Percentiles rank a stretch among this genome's conserved stretches.
phyloP scores from a whole-genome alignment of 1,284 basidiomycete genomes.

The Puccinia novopanici region DNA sequence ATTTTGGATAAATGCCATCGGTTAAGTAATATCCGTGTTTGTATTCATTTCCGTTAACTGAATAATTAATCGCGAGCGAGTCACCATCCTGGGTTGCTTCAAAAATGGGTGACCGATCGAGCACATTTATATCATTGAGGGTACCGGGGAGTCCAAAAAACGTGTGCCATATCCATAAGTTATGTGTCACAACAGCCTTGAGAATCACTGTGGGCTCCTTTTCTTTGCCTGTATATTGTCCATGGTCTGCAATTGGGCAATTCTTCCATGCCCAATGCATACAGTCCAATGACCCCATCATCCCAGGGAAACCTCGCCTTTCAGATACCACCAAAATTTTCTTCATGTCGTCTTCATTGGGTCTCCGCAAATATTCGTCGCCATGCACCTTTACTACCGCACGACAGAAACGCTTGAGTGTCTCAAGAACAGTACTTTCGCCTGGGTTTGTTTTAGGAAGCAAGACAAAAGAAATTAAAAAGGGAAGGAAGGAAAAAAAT shows the following conservation, averaged over 20 bases:
- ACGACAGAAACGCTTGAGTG: neutral
- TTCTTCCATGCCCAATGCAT: constrained; percentile 2
- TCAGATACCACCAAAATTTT: neutral
- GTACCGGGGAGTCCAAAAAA: too few relatives aligned
- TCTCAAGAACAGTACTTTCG: neutral
- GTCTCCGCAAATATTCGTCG: neutral
- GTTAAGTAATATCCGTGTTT: constrained; percentile 4
- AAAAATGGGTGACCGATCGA: neutral
- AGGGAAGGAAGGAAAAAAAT: too few relatives aligned
- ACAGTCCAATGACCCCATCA: constrained; percentile 11
- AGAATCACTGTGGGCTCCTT: neutral
- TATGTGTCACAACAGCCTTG: neutral
- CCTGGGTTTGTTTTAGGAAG: too few relatives aligned
- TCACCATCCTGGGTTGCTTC: neutral
- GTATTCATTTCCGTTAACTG: neutral
- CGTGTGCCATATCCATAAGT: neutral
- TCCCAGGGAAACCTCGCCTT: constrained; percentile 15
- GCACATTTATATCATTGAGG: constrained; percentile 10
- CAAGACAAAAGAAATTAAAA: too few relatives aligned
- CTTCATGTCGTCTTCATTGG: neutral
- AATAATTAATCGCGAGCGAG: neutral
- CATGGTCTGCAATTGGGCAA: constrained; percentile 7
- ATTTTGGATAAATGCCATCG: constrained; percentile 1
- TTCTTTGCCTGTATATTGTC: constrained; percentile 1
- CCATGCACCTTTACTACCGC: neutral